These are phyloP conservation scores for Exobasidium cylindrosporum DNA, from an alignment of 1,284 basidiomycete species.

Conservation along the genomic window DNA sequence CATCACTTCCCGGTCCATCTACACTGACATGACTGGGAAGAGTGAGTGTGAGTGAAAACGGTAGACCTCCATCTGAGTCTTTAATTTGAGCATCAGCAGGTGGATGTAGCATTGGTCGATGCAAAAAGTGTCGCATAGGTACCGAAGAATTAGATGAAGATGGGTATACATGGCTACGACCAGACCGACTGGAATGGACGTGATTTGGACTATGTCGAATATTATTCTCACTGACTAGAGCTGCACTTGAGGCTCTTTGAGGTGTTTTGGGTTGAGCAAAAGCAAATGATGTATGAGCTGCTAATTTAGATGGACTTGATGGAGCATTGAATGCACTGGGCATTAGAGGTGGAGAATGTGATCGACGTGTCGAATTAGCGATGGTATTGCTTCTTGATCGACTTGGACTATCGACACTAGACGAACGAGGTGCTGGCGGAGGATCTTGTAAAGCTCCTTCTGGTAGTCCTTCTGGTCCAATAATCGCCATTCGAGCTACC, in stretches of 20 bases:
- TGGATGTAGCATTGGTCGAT: slow-evolving; percentile 43
- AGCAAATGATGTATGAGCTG: slow-evolving; percentile 16
- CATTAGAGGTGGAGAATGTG: not conserved
- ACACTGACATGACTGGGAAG: slow-evolving; percentile 51
- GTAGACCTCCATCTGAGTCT: slow-evolving; percentile 32
- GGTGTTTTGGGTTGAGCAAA: not conserved
- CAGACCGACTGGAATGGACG: not conserved
- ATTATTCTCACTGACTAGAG: not conserved
- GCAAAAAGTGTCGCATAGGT: slow-evolving; percentile 52
- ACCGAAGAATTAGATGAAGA: slow-evolving; percentile 2
- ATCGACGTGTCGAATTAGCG: not conserved
- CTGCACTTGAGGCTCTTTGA: slow-evolving; percentile 7
- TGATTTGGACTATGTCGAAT: not conserved
- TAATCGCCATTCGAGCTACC: slow-evolving; percentile 44
- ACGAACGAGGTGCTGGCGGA: not conserved
- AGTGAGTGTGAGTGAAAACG: slow-evolving; percentile 47
- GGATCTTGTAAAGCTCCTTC: not conserved
- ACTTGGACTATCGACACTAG: not conserved
- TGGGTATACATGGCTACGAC: not conserved
- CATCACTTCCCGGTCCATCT: slow-evolving; percentile 33
- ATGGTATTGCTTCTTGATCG: not conserved
- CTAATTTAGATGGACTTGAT: slow-evolving; percentile 31
- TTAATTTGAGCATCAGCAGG: slow-evolving; percentile 19
- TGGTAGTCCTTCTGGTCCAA: slow-evolving; percentile 19
- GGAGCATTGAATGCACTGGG: slow-evolving; percentile 31